phyloP scores from a whole-genome alignment of 176 grass and related monocot species.

The Hsuehochloa calcarea region DNA sequence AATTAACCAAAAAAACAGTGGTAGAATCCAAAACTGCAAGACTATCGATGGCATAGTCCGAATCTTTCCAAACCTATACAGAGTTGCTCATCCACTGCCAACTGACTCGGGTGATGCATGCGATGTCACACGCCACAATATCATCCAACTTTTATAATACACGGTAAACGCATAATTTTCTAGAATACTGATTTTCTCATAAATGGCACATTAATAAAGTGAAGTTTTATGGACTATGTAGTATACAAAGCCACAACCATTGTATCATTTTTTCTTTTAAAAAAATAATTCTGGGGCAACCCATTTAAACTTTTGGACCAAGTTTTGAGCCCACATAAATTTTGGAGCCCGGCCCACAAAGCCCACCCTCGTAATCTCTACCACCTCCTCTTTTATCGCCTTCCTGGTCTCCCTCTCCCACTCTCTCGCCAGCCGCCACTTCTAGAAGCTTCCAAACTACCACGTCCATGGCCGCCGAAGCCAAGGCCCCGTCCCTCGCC shows the following conservation, averaged over 20 bases:
- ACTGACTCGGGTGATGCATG: background rate
- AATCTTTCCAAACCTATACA: background rate
- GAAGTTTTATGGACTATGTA: no score
- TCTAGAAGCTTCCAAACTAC: constrained; percentile 37
- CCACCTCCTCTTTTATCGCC: background rate
- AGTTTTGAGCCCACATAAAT: background rate
- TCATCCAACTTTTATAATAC: background rate
- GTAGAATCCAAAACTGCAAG: no score
- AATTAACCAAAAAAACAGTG: no score
- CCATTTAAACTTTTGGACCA: no score
- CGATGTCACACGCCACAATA: background rate
- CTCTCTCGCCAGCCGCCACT: constrained; percentile 22
- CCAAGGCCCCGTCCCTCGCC: constrained; percentile 41
- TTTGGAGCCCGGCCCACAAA: background rate
- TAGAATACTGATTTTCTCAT: background rate
- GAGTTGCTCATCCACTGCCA: background rate
- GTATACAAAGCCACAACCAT: no score
- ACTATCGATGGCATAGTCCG: no score
- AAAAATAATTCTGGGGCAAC: background rate
- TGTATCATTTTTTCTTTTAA: background rate
- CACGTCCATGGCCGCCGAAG: constrained; percentile 41
- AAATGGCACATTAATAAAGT: background rate
- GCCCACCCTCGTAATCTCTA: background rate
- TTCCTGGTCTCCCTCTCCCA: background rate
- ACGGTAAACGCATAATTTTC: background rate